A percentile compares a stretch with the other conserved stretches of the same genome.
These are phyloP conservation scores for Cymodocea nodosa DNA, from an alignment of 116 monocot genomes.

Conservation along the genomic window DNA sequence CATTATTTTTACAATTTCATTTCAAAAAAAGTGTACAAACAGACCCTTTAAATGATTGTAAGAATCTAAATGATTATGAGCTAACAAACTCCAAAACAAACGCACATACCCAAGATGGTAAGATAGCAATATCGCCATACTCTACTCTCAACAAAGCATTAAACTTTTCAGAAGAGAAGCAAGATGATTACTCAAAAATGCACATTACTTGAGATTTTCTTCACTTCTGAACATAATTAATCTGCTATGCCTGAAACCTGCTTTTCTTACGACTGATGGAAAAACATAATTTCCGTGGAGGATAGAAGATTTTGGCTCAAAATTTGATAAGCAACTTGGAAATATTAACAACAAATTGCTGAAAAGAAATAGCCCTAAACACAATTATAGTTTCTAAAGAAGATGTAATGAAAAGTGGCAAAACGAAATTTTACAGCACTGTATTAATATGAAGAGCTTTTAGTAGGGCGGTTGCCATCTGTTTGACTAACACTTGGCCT, in stretches of 20 bases:
- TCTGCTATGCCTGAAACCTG: too few relatives aligned
- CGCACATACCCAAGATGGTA: too few relatives aligned
- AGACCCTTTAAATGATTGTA: not conserved
- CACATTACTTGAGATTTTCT: too few relatives aligned
- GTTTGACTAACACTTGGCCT: conserved; percentile 85
- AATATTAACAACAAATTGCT: not conserved
- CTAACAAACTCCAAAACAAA: not conserved
- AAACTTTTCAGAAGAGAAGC: too few relatives aligned
- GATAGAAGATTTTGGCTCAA: not conserved
- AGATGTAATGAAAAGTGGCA: not conserved
- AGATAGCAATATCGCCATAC: too few relatives aligned
- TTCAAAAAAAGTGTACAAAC: too few relatives aligned
- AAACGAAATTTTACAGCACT: conserved; percentile 42
- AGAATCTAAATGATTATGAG: not conserved
- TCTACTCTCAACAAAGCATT: too few relatives aligned
- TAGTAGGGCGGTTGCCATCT: conserved; percentile 90
- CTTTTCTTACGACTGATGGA: too few relatives aligned
- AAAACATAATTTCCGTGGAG: too few relatives aligned
- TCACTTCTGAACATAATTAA: too few relatives aligned
- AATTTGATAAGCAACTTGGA: not conserved
- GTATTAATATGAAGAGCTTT: conserved; percentile 96
- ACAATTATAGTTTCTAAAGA: conserved; percentile 3
- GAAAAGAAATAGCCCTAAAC: not conserved
- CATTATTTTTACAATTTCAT: too few relatives aligned
- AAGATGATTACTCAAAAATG: too few relatives aligned